These are phyloP conservation scores for Moesziomyces parantarcticus DNA, from an alignment of 1,284 basidiomycete genomes.

Conservation along the genomic window DNA sequence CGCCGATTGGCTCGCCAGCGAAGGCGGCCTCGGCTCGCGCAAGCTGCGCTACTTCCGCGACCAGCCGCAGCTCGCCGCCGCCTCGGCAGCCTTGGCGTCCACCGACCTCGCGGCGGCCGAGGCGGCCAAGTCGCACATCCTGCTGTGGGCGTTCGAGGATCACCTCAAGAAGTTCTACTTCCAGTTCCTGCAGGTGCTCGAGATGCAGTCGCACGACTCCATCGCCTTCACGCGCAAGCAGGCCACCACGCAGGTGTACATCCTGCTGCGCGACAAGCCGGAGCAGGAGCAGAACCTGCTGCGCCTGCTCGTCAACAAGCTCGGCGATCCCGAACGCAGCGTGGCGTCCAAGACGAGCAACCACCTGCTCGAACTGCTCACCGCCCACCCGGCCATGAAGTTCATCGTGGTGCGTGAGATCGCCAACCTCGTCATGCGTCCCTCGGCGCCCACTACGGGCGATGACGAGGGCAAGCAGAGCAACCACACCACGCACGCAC, in stretches of 20 bases:
- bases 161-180: constrained; percentile 98
- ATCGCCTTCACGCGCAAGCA: constrained; percentile 88
- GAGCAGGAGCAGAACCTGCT: constrained; percentile 98
- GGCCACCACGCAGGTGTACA: constrained; percentile 76
- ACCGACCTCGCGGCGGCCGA: constrained; percentile 37
- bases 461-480: constrained; percentile 19
- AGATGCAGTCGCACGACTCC: constrained; percentile 87
- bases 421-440: constrained; percentile 79
- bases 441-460: constrained; percentile 22
- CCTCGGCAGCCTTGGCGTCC: constrained; percentile 71
- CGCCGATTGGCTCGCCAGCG: constrained; percentile 87
- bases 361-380: constrained; percentile 87
- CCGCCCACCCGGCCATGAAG: constrained; percentile 95
- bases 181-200: constrained; percentile 86
- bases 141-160: constrained; percentile 93
- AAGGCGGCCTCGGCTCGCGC: constrained; percentile 79
- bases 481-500: constrained; percentile 73
- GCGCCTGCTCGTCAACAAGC: constrained; percentile 89
- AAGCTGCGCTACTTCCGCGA: constrained; percentile 86
- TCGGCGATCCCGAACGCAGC: constrained; percentile 81
- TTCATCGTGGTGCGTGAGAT: constrained; percentile 87
- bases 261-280: constrained; percentile 85
- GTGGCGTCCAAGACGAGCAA: constrained; percentile 91
- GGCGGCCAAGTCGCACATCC: constrained; percentile 72
- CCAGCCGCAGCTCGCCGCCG: constrained; percentile 76